Base-by-base conservation (phyloP, 352 stramenopile genomes). In the Pilasporangium apinafurcum region DNA sequence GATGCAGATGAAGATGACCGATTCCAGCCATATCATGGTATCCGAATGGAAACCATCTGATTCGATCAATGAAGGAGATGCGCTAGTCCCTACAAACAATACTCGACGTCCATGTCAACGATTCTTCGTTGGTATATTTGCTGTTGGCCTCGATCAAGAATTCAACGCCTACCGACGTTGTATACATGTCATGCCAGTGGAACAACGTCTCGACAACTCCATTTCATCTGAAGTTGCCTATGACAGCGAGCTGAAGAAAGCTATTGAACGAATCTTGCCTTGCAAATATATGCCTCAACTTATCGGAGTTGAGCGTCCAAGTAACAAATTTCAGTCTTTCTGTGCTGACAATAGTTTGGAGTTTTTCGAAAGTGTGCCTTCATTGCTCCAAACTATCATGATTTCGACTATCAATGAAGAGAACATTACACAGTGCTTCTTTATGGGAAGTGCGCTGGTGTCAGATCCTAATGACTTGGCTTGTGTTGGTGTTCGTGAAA, bases 111-210 rank as follows among this genome's bases (percentile, higher is more conserved):
- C 13, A 25, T 14, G 27, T 29, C 34, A 18, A 25, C 12, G 13
- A 73, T 81, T 45, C 28, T 82, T n/a, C n/a, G n/a, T n/a, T 8
- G 71, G 64, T 5, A 48, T 86, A 2, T 83, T 82, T 51, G 74
- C 68, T 0, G 59, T 86, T 8, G 67, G 68, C 2, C 39, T 89
- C 7, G 74, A 89, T 32, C 66, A 74, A 9, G 71, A 86, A 14
- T 89, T 89, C 43, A 73, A 83, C 26, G 41, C 61, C 0, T 80
- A 83, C 8, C 73, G 68, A 7, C 58, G 71, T 16, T 89, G 77
- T 53, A 44, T 89, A 17, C 68, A 82, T 41, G 71, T 78, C 13
- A 40, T 65, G 10, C 57, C 63, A 4, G 53, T 77, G 17, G 44
- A 37, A 14, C 17, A 29, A 22, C 38, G 45, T 4, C 41, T 55